These are phyloP conservation scores for Pyrenophora teres DNA, from an alignment of 2,329 filamentous ascomycete species.

Conservation along the genomic window DNA sequence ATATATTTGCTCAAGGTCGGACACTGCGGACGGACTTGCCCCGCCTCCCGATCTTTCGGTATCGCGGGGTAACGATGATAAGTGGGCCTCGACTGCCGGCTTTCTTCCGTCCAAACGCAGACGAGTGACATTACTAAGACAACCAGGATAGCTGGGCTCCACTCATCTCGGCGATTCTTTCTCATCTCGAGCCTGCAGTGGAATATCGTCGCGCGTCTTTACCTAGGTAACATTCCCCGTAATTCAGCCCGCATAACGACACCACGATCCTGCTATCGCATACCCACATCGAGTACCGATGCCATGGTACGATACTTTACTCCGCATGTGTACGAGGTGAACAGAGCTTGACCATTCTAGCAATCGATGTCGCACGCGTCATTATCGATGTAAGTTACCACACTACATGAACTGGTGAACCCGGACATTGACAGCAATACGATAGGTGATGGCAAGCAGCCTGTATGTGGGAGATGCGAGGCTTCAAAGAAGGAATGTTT, in stretches of 20 bases:
- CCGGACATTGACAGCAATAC: constrained; percentile 17
- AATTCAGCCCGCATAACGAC: constrained; percentile 16
- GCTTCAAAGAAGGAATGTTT: constrained; percentile 40
- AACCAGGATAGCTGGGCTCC: not conserved
- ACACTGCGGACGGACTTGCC: constrained; percentile 18
- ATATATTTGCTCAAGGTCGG: no score
- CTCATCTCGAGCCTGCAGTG: constrained; percentile 6
- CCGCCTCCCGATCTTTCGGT: constrained; percentile 15
- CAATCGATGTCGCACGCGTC: constrained; percentile 46
- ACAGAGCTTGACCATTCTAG: constrained; percentile 27
- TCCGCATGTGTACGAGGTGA: not conserved
- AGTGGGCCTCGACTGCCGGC: not conserved
- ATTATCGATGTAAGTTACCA: constrained; percentile 41
- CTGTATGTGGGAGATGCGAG: constrained; percentile 41
- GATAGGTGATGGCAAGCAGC: constrained; percentile 44
- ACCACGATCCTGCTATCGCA: not conserved
- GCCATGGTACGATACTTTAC: constrained; percentile 38
- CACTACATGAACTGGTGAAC: not conserved
- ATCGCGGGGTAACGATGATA: not conserved
- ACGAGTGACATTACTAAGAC: no score
- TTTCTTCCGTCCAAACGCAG: no score
- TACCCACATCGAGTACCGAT: constrained; percentile 22
- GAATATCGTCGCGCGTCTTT: constrained; percentile 6
- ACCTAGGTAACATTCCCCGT: constrained; percentile 11
- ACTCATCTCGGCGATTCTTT: constrained; percentile 21